These are phyloP conservation scores for Bipolaris bicolor DNA, from an alignment of 2,329 filamentous ascomycete species.

Conservation along the genomic window DNA sequence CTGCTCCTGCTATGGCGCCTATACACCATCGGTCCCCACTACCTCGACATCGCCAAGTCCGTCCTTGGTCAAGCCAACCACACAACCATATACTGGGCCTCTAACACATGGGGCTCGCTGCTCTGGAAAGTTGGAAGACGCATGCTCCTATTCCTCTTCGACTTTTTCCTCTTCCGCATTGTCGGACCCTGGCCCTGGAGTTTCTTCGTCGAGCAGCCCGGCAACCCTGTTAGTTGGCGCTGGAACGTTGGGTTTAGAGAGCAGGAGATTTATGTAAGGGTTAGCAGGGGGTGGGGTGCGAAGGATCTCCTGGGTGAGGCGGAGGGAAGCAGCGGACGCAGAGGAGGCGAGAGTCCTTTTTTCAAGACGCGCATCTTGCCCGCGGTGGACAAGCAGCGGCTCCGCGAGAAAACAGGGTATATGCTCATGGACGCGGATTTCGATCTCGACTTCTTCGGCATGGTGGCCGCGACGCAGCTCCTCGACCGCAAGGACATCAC, in stretches of 20 bases:
- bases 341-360: slow-evolving; percentile 59
- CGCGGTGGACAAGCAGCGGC: slow-evolving; percentile 70
- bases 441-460: slow-evolving; percentile 84
- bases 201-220: slow-evolving; percentile 66
- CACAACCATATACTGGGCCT: slow-evolving; percentile 65
- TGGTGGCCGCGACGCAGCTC: slow-evolving; percentile 74
- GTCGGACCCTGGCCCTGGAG: slow-evolving; percentile 55
- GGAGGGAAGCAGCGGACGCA: slow-evolving; percentile 55
- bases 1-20: slow-evolving; percentile 71
- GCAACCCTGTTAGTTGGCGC: slow-evolving; percentile 74
- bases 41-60: slow-evolving; percentile 69
- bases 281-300: slow-evolving; percentile 74
- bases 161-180: slow-evolving; percentile 64
- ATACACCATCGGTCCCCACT: slow-evolving; percentile 73
- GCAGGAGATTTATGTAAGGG: slow-evolving; percentile 80
- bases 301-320: slow-evolving; percentile 59
- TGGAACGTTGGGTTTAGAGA: slow-evolving; percentile 76
- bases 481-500: slow-evolving; percentile 66
- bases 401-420: slow-evolving; percentile 84
- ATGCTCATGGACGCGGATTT: slow-evolving; percentile 83
- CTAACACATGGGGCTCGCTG: slow-evolving; percentile 63
- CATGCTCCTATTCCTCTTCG: slow-evolving; percentile 70
- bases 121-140: slow-evolving; percentile 64
- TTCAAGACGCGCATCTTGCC: slow-evolving; percentile 68
- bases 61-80: slow-evolving; percentile 70